A percentile compares a stretch with the other conserved stretches of the same genome.
These are phyloP conservation scores for Sphaerulina musiva DNA, from an alignment of 2,329 filamentous ascomycete species.

Conservation along the genomic window DNA sequence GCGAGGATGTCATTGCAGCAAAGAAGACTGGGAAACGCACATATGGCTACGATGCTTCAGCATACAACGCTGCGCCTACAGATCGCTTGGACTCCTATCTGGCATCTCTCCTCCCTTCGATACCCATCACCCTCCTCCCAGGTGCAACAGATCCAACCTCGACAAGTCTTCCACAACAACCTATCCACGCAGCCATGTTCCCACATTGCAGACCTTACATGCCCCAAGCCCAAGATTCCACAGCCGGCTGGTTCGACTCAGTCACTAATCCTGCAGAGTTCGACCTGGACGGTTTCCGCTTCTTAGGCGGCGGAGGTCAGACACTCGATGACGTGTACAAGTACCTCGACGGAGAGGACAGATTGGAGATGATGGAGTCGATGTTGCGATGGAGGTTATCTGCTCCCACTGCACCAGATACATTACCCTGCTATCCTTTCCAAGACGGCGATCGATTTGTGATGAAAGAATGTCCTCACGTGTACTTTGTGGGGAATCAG, in stretches of 20 bases:
- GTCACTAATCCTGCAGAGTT: constrained; percentile 93
- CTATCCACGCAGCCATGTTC: constrained; percentile 88
- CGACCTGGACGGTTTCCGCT: constrained; percentile 80
- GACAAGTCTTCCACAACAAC: constrained; percentile 82
- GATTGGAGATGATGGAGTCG: constrained; percentile 85
- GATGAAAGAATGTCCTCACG: constrained; percentile 73
- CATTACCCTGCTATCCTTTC: constrained; percentile 93
- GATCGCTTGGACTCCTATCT: constrained; percentile 80
- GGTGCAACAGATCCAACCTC: constrained; percentile 83
- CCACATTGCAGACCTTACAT: constrained; percentile 65
- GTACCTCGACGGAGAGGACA: constrained; percentile 67
- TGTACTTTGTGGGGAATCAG: constrained; percentile 67
- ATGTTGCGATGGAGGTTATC: constrained; percentile 88
- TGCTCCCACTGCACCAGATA: constrained; percentile 92
- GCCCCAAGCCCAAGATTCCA: constrained; percentile 32
- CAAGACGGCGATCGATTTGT: constrained; percentile 91
- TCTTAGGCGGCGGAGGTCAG: constrained; percentile 83
- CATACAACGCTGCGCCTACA: constrained; percentile 82
- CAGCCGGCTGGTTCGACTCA: constrained; percentile 68
- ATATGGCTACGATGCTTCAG: constrained; percentile 85
- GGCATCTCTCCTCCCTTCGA: constrained; percentile 68
- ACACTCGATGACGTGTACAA: constrained; percentile 91
- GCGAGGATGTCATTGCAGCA: constrained; percentile 41
- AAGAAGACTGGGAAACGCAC: constrained; percentile 59
- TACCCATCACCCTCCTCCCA: constrained; percentile 84